phyloP scores from a whole-genome alignment of 2,329 filamentous ascomycete species.

The Aureobasidium uvarum region DNA sequence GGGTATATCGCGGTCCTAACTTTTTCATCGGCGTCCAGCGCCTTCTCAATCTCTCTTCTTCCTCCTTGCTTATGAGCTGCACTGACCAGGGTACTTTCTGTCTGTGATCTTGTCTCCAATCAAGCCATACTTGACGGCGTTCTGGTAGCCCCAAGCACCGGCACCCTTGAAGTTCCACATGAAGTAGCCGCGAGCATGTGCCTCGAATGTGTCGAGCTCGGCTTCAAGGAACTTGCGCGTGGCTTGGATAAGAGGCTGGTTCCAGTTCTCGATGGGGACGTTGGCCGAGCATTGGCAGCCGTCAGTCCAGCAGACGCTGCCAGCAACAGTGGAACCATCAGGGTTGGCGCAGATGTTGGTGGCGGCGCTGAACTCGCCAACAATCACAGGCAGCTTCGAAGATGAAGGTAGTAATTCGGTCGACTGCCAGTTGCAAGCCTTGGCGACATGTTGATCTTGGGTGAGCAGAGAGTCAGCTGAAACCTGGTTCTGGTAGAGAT shows the following conservation, averaged over 20 bases:
- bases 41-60: conserved; percentile 1
- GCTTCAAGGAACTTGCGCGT: conserved; percentile 46
- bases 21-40: conserved; percentile 22
- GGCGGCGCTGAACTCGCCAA: conserved; percentile 48
- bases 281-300: conserved; percentile 44
- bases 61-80: conserved; percentile 24
- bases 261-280: conserved; percentile 39
- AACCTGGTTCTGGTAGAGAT: conserved; percentile 48
- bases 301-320: conserved; percentile 36
- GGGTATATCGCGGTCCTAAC: conserved; percentile 23
- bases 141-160: conserved; percentile 45
- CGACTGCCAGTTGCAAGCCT: conserved; percentile 42
- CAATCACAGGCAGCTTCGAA: conserved; percentile 41
- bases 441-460: conserved; percentile 43
- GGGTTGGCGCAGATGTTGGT: conserved; percentile 48
- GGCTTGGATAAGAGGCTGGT: conserved; percentile 41
- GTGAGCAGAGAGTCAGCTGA: conserved; percentile 40
- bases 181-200: conserved; percentile 44
- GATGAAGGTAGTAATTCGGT: conserved; percentile 38
- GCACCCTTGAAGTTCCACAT: conserved; percentile 47
- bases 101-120: conserved; percentile 42
- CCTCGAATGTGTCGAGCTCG: conserved; percentile 47
- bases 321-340: conserved; percentile 42
- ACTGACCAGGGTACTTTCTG: conserved; percentile 34
- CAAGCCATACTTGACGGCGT: conserved; percentile 42